Evolutionary conservation across 208 protist species (phyloP), one percentile per base, ranked within the genome.

Genomic region (Acanthamoeba triangularis): DNA sequence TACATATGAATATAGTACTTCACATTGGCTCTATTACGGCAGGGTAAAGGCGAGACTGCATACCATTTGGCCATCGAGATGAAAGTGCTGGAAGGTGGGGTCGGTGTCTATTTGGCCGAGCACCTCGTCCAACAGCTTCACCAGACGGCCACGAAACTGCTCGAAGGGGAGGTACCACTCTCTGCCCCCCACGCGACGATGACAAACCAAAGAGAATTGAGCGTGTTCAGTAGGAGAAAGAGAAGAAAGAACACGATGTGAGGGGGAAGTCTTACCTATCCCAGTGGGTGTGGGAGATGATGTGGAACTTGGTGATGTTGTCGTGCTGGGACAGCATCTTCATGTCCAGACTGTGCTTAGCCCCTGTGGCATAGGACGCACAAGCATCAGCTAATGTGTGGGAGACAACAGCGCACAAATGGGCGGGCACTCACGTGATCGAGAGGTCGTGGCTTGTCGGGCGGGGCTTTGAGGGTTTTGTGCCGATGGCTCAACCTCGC

Each of bases 101-200:
- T 82, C 44, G 67, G 11, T 23, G 28, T 94, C 67, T 2, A 94
- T 76, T 18, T 28, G 23, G 33, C 59, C 90, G 30, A 94, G 59
- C 65, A 94, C 90, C 47, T 49, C 67, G 37, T 94, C 90, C 41
- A 94, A 35, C 41, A 94, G 65, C 65, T 80, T 74, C 28, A 94
- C 90, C 41, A 94, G 65, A 20, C 90, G 23, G 20, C 90, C 90
- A 23, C 90, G 61, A 37, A 94, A 94, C 47, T 59, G 59, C 47
- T 94, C 90, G 49, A 94, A 94, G 33, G 90, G 63, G 5, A 94
- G 67, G 47, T 94, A 94, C 90, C 90, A 94, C 65, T 94, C 90
- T n/a, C 76, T 85, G 47, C 67, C 11, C 67, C 11, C 49, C 30
- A 18, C 30, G 49, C 6, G 14, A 54, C 6, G 14, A 18, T 8